phyloP scores from a whole-genome alignment of 345 rosid species.

The Boechera retrofracta region DNA sequence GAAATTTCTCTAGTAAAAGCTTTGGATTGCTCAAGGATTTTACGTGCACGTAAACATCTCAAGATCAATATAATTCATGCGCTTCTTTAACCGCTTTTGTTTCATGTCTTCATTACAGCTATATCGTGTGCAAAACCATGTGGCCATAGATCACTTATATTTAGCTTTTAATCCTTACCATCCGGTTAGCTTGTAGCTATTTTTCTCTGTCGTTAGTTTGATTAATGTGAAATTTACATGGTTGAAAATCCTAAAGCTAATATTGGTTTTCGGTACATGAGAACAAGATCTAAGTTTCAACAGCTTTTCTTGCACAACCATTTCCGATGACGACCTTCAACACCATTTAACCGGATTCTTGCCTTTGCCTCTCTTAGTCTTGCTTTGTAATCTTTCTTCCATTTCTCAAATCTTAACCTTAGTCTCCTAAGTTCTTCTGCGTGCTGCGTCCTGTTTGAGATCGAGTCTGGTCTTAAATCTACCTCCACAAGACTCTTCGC shows the following conservation, averaged over 20 bases:
- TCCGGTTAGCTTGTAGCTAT: neutral
- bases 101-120: neutral
- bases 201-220: neutral
- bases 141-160: neutral
- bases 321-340: slow-evolving; percentile 56
- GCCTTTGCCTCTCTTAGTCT: slow-evolving; percentile 66
- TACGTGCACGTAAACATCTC: too few relatives aligned
- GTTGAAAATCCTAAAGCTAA: slow-evolving; percentile 8
- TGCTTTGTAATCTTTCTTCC: slow-evolving; percentile 87
- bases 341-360: slow-evolving; percentile 58
- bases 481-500: slow-evolving; percentile 55
- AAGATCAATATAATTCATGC: too few relatives aligned
- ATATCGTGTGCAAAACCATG: neutral
- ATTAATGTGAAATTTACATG: slow-evolving; percentile 21
- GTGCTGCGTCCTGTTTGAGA: slow-evolving; percentile 37
- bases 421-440: slow-evolving; percentile 67
- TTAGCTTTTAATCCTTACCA: neutral
- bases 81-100: neutral
- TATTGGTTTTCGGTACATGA: neutral
- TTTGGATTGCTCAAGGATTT: too few relatives aligned
- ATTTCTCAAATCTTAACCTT: slow-evolving; percentile 63
- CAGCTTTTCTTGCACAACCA: slow-evolving; percentile 76
- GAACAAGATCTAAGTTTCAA: slow-evolving; percentile 10
- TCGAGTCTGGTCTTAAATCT: slow-evolving; percentile 44
- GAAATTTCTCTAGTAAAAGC: too few relatives aligned